A percentile compares a stretch with the other conserved stretches of the same genome.
Conservation (phyloP, 768 basidiomycete species). For the Cyclocybe cylindracea region DNA sequence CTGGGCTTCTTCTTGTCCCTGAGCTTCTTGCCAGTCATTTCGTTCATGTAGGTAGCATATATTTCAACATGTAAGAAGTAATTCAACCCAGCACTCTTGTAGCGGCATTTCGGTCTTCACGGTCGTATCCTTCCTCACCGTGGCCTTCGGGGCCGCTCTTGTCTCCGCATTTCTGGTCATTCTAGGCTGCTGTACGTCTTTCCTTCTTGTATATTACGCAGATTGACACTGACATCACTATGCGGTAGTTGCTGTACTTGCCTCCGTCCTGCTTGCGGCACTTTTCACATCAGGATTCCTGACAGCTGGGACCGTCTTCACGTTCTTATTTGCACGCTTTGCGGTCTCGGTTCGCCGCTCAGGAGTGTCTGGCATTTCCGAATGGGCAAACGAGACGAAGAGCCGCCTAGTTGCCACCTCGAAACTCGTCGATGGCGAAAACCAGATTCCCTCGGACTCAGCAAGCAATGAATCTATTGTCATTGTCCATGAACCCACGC, state of each 20-base stretch:
- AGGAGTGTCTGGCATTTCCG: conserved; percentile 20
- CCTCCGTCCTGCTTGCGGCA: conserved; percentile 15
- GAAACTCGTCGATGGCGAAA: not conserved
- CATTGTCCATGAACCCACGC: not conserved
- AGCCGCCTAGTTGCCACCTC: conserved; percentile 1
- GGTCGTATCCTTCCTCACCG: conserved; percentile 11
- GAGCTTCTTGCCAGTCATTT: conserved; percentile 19
- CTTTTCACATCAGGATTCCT: conserved; percentile 23
- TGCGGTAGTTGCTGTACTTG: conserved; percentile 18
- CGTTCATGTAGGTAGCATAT: conserved; percentile 19
- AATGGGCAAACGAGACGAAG: conserved; percentile 20
- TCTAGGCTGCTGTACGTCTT: conserved; percentile 18
- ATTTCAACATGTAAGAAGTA: not conserved
- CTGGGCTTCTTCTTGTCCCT: conserved; percentile 17
- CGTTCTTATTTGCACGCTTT: conserved; percentile 22
- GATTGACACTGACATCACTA: not conserved
- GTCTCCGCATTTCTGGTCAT: conserved; percentile 15
- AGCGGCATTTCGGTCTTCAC: conserved; percentile 18
- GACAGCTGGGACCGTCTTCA: conserved; percentile 15
- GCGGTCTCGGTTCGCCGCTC: conserved; percentile 15
- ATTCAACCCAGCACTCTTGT: not conserved
- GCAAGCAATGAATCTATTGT: conserved; percentile 4
- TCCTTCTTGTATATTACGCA: not conserved
- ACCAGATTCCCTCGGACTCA: conserved; percentile 2
- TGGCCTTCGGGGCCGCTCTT: conserved; percentile 18